Base-by-base conservation (phyloP, 768 basidiomycete species). In the Kwoniella dendrophila region DNA sequence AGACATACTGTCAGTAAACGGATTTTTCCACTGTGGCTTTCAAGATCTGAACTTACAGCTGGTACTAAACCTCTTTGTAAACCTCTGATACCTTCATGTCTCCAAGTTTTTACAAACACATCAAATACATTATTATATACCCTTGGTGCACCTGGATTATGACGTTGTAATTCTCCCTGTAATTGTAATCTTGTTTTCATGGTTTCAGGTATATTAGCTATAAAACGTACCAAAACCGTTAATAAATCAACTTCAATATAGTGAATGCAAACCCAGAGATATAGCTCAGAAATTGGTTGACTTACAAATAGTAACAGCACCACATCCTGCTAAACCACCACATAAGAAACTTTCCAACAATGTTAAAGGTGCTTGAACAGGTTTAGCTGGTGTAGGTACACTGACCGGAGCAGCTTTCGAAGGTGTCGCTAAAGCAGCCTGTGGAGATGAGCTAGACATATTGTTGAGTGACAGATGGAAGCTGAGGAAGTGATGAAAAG, bases 161-260 rank as follows among this genome's bases (percentile, higher is more conserved):
- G 83, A 73, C 88, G 92, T 33, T 89, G 86, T 11, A 99, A 85
- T 79, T 98, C 96, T 26, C 95, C 96, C 75, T 98, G 93, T 26
- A 99, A 84, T 78, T 99, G 96, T 52, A 99, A 81, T 57, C 95
- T 88, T 41, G 96, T 98, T 81, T 98, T 98, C 45, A 90, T 89
- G 22, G 93, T 91, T 72, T 80, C 77, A 11, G 78, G 78, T 24
- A 77, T 74, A 38, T 72, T 71, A 24, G 70, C 75, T 70, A 32
- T 47, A 20, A 50, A 29, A n/a, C n/a, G n/a, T 20, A 50, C 30
- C 27, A 50, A 29, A 20, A 3, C 16, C 12, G 20, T 47, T 47
- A 18, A 20, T 20, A 55, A 55, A 26, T 20, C 44, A 7, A 7
- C 10, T 18, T 38, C 36, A n/a, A n/a, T n/a, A n/a, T n/a, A n/a